Base-by-base conservation (phyloP, 805 yeast genomes). In the Torulaspora maleeae region DNA sequence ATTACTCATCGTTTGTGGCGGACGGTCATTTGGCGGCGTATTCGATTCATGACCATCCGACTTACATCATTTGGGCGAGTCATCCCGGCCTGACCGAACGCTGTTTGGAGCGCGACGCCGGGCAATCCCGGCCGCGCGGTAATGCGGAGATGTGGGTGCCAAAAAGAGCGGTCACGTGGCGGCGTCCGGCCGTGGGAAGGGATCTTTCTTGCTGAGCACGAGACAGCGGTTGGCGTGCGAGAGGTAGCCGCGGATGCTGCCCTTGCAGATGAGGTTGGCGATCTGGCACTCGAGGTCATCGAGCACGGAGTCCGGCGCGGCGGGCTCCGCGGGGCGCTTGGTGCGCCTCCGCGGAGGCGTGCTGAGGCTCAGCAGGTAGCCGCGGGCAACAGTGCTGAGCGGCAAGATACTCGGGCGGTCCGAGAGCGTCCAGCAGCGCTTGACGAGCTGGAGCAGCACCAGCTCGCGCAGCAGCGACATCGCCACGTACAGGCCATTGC, bases 161-260 rank as follows among this genome's bases (percentile, higher is more conserved):
- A n/a, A n/a, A n/a, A n/a, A n/a, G n/a, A n/a, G n/a, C n/a, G 61
- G 64, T 27, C 27, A 10, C 27, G 22, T 30, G 32, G 10, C 32
- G 33, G 40, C 6, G 11, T 8, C n/a, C n/a, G n/a, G 22, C 5
- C 52, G 56, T 2, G 93, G 95, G 60, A 88, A 88, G 2, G 95
- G 82, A 20, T 78, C 78, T 13, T 71, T 76, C 62, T 83, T 86
- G 60, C 93, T 82, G 44, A 88, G 64, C 8, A 89, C 96, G 15
- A 86, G 69, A 41, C 86, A 83, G 33, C 78, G 70, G 57, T 85
- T 80, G 3, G 81, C 75, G 59, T 87, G 93, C 4, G 95, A 84
- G 12, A 89, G 63, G 62, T 89, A 89, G 0, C 96, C 96, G 63
- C 84, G 87, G 38, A 88, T 68, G 45, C 63, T 68, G 7, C 83